Percentiles rank a stretch among this genome's conserved stretches.
Evolutionary conservation across 768 basidiomycete genomes (phyloP).

Genomic region (Hebeloma cylindrosporum): DNA sequence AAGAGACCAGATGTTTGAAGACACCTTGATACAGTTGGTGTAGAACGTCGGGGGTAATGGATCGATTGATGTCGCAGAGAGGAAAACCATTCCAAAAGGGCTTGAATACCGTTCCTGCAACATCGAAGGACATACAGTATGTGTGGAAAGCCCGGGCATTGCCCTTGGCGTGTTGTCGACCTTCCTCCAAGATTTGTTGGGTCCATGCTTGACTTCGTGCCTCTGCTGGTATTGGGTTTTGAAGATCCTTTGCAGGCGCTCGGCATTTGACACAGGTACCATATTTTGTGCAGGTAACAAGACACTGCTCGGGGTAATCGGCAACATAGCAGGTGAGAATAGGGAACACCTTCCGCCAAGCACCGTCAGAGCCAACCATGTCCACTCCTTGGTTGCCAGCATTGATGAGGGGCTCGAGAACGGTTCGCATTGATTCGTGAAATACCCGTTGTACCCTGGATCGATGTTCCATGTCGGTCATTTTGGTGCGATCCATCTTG

Average conservation of each 20-base stretch:
- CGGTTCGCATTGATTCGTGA: slow-evolving; percentile 32
- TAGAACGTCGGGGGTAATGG: slow-evolving; percentile 20
- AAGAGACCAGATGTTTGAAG: slow-evolving; percentile 18
- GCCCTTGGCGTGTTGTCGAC: background rate
- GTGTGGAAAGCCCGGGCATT: slow-evolving; percentile 18
- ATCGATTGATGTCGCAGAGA: slow-evolving; percentile 13
- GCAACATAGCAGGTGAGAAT: slow-evolving; percentile 22
- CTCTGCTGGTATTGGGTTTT: background rate
- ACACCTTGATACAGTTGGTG: slow-evolving; percentile 25
- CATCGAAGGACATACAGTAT: slow-evolving; percentile 17
- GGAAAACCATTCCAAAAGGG: slow-evolving; percentile 22
- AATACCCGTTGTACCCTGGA: slow-evolving; percentile 30
- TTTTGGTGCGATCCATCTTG: slow-evolving; percentile 24
- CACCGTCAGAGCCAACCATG: slow-evolving; percentile 35
- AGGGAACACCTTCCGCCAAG: slow-evolving; percentile 21
- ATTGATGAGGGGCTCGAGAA: slow-evolving; percentile 31
- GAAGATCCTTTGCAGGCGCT: slow-evolving; percentile 10
- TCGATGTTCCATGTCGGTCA: slow-evolving; percentile 9
- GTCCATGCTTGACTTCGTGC: slow-evolving; percentile 14
- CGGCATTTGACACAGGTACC: slow-evolving; percentile 23
- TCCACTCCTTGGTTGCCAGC: slow-evolving; percentile 34
- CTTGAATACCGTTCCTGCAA: slow-evolving; percentile 15
- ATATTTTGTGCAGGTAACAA: slow-evolving; percentile 32
- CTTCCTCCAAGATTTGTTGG: slow-evolving; percentile 13
- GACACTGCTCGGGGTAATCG: slow-evolving; percentile 43